These are phyloP conservation scores for Epithemia pelagica DNA, from an alignment of 108 stramenopile species.

Conservation along the genomic window DNA sequence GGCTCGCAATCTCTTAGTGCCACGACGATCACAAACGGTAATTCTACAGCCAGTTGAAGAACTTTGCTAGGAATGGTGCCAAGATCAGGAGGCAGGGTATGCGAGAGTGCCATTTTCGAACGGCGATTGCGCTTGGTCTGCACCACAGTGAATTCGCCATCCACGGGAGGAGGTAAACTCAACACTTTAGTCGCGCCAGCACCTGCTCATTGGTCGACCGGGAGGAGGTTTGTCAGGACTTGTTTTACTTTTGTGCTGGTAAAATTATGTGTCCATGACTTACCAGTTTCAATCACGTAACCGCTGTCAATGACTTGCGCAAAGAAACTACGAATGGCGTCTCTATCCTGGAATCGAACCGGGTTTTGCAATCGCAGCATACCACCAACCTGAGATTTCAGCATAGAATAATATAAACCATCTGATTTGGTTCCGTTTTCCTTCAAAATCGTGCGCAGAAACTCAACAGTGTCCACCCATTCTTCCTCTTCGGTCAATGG, in stretches of 20 bases:
- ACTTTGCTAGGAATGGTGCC: neutral
- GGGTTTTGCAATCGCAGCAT: constrained; percentile 14
- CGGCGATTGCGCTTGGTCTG: neutral
- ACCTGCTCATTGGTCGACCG: too few relatives aligned
- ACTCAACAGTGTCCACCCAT: constrained; percentile 16
- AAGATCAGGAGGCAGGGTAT: neutral
- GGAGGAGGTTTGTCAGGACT: too few relatives aligned
- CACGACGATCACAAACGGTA: constrained; percentile 3
- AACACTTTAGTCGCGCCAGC: neutral
- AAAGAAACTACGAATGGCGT: constrained; percentile 16
- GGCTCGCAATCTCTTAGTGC: neutral
- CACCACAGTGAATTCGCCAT: neutral
- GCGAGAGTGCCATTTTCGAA: neutral
- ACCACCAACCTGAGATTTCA: constrained; percentile 14
- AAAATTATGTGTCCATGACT: too few relatives aligned
- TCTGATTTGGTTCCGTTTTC: neutral
- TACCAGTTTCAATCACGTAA: constrained; percentile 18
- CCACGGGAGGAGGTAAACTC: neutral
- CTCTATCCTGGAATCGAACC: constrained; percentile 17
- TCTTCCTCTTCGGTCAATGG: constrained; percentile 8
- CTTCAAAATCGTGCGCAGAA: constrained; percentile 11
- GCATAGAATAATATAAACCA: neutral
- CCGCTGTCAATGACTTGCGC: constrained; percentile 11
- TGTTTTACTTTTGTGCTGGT: too few relatives aligned
- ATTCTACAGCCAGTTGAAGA: neutral